phyloP scores from a whole-genome alignment of 106 monocot species.

The Triglochin maritima region DNA sequence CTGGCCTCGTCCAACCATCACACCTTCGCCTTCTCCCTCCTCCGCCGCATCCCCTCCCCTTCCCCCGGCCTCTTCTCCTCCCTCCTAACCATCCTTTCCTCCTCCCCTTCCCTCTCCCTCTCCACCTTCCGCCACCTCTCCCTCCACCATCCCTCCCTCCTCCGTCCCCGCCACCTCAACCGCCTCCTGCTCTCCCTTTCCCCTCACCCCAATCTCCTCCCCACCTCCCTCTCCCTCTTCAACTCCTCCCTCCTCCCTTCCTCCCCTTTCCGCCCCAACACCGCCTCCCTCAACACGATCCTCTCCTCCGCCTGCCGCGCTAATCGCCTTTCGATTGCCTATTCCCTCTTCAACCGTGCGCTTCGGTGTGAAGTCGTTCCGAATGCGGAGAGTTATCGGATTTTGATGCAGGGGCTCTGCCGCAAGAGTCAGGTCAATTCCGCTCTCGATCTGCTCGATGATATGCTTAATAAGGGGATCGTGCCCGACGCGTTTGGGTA shows the following conservation, averaged over 20 bases:
- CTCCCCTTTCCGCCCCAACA: conserved; percentile 11
- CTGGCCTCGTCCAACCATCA: conserved; percentile 31
- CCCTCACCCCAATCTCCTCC: conserved; percentile 13
- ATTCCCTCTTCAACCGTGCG: conserved; percentile 60
- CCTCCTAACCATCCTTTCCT: conserved; percentile 19
- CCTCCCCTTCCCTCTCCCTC: conserved; percentile 21
- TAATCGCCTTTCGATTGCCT: conserved; percentile 37
- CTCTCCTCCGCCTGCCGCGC: conserved; percentile 36
- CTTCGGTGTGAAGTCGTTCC: conserved; percentile 23
- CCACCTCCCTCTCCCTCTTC: conserved; percentile 19
- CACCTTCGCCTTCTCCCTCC: conserved; percentile 29
- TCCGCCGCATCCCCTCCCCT: conserved; percentile 32
- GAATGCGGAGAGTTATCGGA: conserved; percentile 45
- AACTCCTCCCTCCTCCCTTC: conserved; percentile 4
- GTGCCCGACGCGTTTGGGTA: conserved; percentile 45
- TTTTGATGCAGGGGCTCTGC: conserved; percentile 68
- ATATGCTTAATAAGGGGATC: conserved; percentile 77
- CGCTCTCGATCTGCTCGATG: conserved; percentile 62
- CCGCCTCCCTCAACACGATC: conserved; percentile 46
- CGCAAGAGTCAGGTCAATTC: conserved; percentile 52
- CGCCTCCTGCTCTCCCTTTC: conserved; percentile 26
- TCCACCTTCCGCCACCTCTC: conserved; percentile 13
- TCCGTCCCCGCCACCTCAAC: conserved; percentile 22
- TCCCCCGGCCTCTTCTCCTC: conserved; percentile 35
- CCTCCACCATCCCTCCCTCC: conserved; percentile 3